Evolutionary conservation across 2,329 filamentous ascomycete species (phyloP), one percentile per base, ranked within the genome.

Genomic region (Akanthomyces dipterigenus): DNA sequence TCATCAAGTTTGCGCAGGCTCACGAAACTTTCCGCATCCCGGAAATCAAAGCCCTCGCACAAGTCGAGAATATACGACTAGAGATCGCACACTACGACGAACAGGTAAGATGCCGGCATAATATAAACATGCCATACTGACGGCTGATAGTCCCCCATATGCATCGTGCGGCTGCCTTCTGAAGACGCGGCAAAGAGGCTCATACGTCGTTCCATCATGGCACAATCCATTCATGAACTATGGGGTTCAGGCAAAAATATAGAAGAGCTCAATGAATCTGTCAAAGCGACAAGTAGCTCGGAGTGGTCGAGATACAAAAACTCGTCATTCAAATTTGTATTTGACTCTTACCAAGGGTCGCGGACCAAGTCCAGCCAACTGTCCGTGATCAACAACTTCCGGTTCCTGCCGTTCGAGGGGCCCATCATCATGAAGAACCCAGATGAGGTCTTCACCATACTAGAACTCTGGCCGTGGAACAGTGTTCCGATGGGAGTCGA

Each of bases 1-100:
- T 99, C 63, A 87, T 99, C 65, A 90, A 93, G 68, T 92, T 98
- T 72, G 89, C 88, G 49, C 95, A 98, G 75, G 81, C 84, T 62
- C 93, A 98, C 73, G 91, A 97, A 77, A 88, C 85, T n/a, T 99
- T 99, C 72, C 88, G 93, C 43, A 80, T 86, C 61, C 85, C 93
- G 3, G 95, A 99, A 74, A 83, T 96, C 16, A 79, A 93, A 69
- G 87, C 95, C 26, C 79, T 99, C 22, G 92, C 91, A 4, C 77
- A 85, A 11, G 72, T 93, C 5, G 83, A 87, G 61, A 80, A 80
- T 11, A 78, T 95, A 40, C 75, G 88, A 26, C 71, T 97, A 57
- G 81, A 90, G 66, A 82, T 97, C 63, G 67, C 93, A n/a, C 83
- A 80, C 8, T 97, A 98, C 73, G 82, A 82, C 64, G 77, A 87